Evolutionary conservation across 2,329 filamentous ascomycete genomes (phyloP).

Genomic region (Penicillium sp.): DNA sequence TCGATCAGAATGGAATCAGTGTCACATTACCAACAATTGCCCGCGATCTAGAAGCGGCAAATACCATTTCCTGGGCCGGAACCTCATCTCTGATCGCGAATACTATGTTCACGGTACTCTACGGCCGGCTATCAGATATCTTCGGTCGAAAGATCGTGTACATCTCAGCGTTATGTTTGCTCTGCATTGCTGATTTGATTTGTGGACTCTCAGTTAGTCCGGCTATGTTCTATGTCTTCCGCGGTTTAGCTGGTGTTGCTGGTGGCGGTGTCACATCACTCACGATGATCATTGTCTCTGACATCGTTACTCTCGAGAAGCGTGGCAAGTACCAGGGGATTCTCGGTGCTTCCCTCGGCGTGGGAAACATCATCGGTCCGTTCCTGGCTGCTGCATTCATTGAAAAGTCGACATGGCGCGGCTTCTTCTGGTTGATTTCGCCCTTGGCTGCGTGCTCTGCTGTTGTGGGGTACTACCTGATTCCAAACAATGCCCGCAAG

Average conservation of each 20-base stretch:
- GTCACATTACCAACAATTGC: slow-evolving; percentile 55
- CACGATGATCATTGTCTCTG: slow-evolving; percentile 61
- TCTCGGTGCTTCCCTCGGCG: slow-evolving; percentile 44
- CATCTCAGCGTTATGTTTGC: slow-evolving; percentile 51
- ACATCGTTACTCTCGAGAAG: slow-evolving; percentile 58
- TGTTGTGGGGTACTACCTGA: slow-evolving; percentile 49
- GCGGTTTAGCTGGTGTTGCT: slow-evolving; percentile 60
- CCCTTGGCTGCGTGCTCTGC: slow-evolving; percentile 51
- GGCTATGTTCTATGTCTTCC: slow-evolving; percentile 60
- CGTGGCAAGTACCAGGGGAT: slow-evolving; percentile 56
- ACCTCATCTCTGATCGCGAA: slow-evolving; percentile 67
- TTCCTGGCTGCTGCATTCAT: slow-evolving; percentile 49
- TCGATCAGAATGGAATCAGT: slow-evolving; percentile 58
- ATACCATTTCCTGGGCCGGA: slow-evolving; percentile 66
- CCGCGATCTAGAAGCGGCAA: slow-evolving; percentile 44
- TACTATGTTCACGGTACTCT: slow-evolving; percentile 64
- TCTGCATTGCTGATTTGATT: slow-evolving; percentile 58
- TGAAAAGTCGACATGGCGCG: slow-evolving; percentile 45
- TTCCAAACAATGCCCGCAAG: slow-evolving; percentile 52
- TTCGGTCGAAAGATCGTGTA: slow-evolving; percentile 61
- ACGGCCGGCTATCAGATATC: slow-evolving; percentile 61
- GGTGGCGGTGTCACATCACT: slow-evolving; percentile 60
- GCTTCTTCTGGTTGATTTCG: slow-evolving; percentile 52
- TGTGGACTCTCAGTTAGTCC: slow-evolving; percentile 58
- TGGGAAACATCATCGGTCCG: slow-evolving; percentile 49